Base-by-base conservation (phyloP, 1,284 basidiomycete species). In the Cystobasidium slooffiae region DNA sequence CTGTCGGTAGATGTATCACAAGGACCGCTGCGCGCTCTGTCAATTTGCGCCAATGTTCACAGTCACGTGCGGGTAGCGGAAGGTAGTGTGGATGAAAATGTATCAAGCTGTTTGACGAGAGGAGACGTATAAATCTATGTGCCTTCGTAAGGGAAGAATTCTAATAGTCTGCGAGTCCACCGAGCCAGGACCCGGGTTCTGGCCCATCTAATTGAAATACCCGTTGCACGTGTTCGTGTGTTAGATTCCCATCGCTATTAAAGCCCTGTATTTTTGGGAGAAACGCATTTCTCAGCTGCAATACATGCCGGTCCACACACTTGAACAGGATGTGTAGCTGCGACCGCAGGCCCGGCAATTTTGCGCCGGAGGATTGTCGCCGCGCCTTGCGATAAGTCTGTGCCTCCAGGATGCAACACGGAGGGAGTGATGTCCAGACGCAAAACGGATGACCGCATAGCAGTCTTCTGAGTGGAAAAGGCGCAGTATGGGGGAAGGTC, bases 281-380 rank as follows among this genome's bases (percentile, higher is more conserved):
- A 52, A 52, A 52, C 18, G 51, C 51, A 52, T 52, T 52, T 52
- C 51, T 52, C 51, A 52, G 51, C 18, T 52, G 51, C 51, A 52
- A 52, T 52, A 52, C 18, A 52, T 52, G 51, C 51, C 51, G 18
- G 51, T 52, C 7, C 51, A 8, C 51, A 52, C 51, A 52, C 18
- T n/a, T 52, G 51, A 52, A 52, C 18, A 52, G 51, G 18, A 7
- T 20, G 51, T 52, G 51, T 52, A 52, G 18, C 51, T 52, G 51
- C 51, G 51, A 52, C 51, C 51, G 51, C 51, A 52, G 18, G 51
- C 51, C 18, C 51, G 51, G 51, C 51, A 52, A 7, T n/a, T 52
- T 52, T 52, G 51, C 51, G 51, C 51, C 51, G 8, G 51, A 52
- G 51, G 51, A 52, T 52, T 52, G 51, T 52, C 51, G 51, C 51